Evolutionary conservation across 192 early-diverging fungal species (phyloP), one percentile per base, ranked within the genome.

Genomic region (Funneliformis mosseae): DNA sequence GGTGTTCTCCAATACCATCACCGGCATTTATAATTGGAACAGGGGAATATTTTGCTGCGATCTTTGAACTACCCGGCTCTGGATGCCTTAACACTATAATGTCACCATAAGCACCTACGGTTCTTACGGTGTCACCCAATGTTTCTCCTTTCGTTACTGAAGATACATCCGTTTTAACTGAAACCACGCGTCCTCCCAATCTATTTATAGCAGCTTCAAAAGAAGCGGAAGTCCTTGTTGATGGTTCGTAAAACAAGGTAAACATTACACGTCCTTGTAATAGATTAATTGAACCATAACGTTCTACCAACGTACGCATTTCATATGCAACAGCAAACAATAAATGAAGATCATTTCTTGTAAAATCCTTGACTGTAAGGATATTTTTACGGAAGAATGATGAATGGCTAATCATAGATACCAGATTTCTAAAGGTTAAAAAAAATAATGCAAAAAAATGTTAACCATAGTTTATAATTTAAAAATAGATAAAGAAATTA

Each of bases 1-100:
- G 98, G 87, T 99, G 98, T 90, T 99, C 98, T 45, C 98, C 98
- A 50, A 92, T 89, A 69, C 98, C 98, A 83, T 99, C 97, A 70
- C 98, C 98, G 48, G 96, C 98, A 80, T 98, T 98, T 84, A 99
- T 94, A 23, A 99, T 89, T 7, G 98, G 98, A 18, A 97, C 91
- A 82, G 91, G 94, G 45, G 95, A 92, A 86, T 91, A 94, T 83
- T 94, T 96, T 42, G 98, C 93, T 33, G 96, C 98, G 25, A 89
- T 81, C 74, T 90, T 85, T 28, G 93, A 94, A 80, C 92, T 94
- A 41, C 96, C 97, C 25, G 95, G 92, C 76, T 94, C 90, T 43
- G 96, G 96, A 84, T 99, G 98, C 43, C 98, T 93, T 81, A 99
- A 90, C 4, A 96, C 90, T 78, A 99, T 95, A 60, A 95, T 76